Percentiles rank a stretch among this genome's conserved stretches.
Evolutionary conservation across 176 grass and related monocot species (phyloP).

Genomic region (Juncus effusus): DNA sequence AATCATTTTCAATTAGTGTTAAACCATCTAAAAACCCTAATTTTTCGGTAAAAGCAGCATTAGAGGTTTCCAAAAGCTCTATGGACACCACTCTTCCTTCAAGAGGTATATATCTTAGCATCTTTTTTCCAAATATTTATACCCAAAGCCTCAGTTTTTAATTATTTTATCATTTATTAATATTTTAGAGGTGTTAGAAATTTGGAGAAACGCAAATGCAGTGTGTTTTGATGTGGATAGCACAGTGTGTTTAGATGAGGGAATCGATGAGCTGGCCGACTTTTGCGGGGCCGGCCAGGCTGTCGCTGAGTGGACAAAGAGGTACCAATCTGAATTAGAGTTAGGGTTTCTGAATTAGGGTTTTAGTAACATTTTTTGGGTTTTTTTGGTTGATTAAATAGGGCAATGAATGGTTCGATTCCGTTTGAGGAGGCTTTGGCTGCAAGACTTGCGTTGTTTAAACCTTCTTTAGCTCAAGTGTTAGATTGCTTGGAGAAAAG

Average conservation of each 20-base stretch:
- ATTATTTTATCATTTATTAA: too few relatives aligned
- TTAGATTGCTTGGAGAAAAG: slow-evolving; percentile 63
- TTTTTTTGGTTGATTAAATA: slow-evolving; percentile 19
- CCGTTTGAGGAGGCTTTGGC: slow-evolving; percentile 86
- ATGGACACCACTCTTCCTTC: slow-evolving; percentile 35
- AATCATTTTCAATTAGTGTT: slow-evolving; percentile 5
- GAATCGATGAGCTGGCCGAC: slow-evolving; percentile 80
- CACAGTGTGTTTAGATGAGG: slow-evolving; percentile 81
- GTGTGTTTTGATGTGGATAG: slow-evolving; percentile 96
- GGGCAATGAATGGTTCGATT: slow-evolving; percentile 86
- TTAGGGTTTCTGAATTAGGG: slow-evolving; percentile 1
- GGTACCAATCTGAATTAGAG: slow-evolving; percentile 21
- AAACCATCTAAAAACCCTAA: slow-evolving; percentile 24
- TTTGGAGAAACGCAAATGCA: slow-evolving; percentile 46
- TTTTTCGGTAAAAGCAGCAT: slow-evolving; percentile 20
- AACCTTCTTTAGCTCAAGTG: slow-evolving; percentile 65
- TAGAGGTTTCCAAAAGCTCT: slow-evolving; percentile 20
- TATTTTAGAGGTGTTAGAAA: slow-evolving; percentile 45
- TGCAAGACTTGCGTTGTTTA: slow-evolving; percentile 77
- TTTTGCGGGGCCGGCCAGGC: slow-evolving; percentile 74
- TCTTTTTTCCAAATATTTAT: too few relatives aligned
- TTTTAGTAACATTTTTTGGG: neutral
- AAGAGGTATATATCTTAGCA: slow-evolving; percentile 26
- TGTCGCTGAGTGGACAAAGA: slow-evolving; percentile 82
- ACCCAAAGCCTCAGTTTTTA: too few relatives aligned